These are phyloP conservation scores for grape (Vitis vinifera) DNA, from an alignment of 164 flowering plant genomes.

Conservation along the genomic window ASM3070453v1 NC_081822.1:6504501-6505000, in stretches of 20 bases:
- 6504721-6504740: background rate
- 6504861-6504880: background rate
- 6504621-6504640: background rate
- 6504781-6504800: no score
- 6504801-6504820: no score
- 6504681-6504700: background rate
- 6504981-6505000: constrained; percentile 4
- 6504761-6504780: background rate
- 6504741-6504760: background rate
- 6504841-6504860: no score
- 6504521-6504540: no score
- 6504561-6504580: no score
- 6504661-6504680: background rate
- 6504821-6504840: no score
- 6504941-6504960: background rate
- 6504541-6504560: background rate
- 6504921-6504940: background rate
- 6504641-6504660: background rate
- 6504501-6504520: no score
- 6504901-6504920: background rate
- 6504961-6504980: constrained; percentile 2
- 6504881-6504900: background rate
- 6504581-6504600: background rate
- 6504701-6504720: background rate
- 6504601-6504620: background rate